These are phyloP conservation scores for Coprinopsis cinerea DNA, from an alignment of 768 basidiomycete genomes.

Conservation along the genomic window DNA sequence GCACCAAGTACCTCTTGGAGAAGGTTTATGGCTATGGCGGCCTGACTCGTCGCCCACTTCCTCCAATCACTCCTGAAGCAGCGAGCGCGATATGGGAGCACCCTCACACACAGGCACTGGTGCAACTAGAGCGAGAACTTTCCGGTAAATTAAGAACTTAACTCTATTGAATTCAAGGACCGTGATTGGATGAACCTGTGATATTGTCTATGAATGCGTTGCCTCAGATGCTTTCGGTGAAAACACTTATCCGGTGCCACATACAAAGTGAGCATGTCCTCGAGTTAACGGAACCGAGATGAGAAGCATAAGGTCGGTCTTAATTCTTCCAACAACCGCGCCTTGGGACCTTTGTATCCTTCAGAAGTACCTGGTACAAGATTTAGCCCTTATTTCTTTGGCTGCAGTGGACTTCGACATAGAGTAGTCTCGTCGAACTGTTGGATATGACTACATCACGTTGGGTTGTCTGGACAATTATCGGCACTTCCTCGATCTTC, in stretches of 20 bases:
- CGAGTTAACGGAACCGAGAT: background rate
- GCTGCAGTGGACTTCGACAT: too few species aligned
- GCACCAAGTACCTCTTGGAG: constrained; percentile 78
- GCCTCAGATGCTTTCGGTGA: too few species aligned
- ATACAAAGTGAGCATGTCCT: too few species aligned
- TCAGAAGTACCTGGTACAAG: too few species aligned
- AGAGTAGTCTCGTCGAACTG: background rate
- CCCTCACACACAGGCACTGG: constrained; percentile 61
- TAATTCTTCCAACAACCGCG: too few species aligned
- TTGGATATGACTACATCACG: background rate
- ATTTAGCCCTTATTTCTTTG: too few species aligned
- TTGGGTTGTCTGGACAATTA: background rate
- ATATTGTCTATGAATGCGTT: too few species aligned
- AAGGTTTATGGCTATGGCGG: constrained; percentile 81
- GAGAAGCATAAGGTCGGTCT: too few species aligned
- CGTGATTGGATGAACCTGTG: too few species aligned
- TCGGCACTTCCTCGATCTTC: background rate
- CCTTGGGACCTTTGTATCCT: too few species aligned
- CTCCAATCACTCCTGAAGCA: constrained; percentile 50
- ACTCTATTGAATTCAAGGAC: background rate
- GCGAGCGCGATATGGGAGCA: constrained; percentile 68
- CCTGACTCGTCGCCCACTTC: constrained; percentile 68
- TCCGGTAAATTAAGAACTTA: constrained; percentile 31
- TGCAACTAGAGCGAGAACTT: constrained; percentile 56
- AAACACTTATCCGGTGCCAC: too few species aligned